A percentile compares a stretch with the other conserved stretches of the same genome.
These are phyloP conservation scores for Smithsoniella earleae DNA, from an alignment of 163 green algal genomes.

Conservation along the genomic window DNA sequence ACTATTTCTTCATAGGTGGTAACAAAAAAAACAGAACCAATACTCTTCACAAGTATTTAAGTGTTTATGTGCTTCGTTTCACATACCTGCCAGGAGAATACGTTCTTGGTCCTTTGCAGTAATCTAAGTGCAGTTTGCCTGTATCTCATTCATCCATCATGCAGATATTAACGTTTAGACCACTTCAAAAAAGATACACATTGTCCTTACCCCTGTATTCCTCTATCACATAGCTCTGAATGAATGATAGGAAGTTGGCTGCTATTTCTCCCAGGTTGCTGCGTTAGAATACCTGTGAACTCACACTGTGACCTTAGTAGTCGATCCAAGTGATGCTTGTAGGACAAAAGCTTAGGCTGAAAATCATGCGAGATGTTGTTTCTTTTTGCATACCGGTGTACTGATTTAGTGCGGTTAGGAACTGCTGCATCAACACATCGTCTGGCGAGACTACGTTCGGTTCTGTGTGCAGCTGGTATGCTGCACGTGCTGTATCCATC, in stretches of 20 bases:
- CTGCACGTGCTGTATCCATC: no score
- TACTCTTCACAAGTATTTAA: neutral
- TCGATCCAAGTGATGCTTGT: no score
- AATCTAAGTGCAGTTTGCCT: neutral
- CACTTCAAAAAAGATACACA: neutral
- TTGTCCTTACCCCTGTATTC: constrained; percentile 12
- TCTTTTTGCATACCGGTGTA: no score
- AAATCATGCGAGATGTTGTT: neutral
- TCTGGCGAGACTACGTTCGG: no score
- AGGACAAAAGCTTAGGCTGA: no score
- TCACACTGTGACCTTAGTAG: no score
- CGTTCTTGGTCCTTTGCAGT: constrained; percentile 1
- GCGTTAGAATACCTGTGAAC: neutral
- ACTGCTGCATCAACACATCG: neutral
- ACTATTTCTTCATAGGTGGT: neutral
- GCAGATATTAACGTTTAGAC: neutral
- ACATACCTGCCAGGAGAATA: constrained; percentile 26
- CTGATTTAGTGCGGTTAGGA: neutral
- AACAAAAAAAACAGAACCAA: no score
- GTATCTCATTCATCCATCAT: neutral
- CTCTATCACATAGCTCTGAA: constrained; percentile 1
- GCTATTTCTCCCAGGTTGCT: neutral
- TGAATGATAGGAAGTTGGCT: neutral
- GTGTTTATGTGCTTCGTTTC: neutral
- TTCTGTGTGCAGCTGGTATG: no score